Evolutionary conservation across 805 yeast species (phyloP).

Genomic region (Hanseniaspora jakobsenii): DNA sequence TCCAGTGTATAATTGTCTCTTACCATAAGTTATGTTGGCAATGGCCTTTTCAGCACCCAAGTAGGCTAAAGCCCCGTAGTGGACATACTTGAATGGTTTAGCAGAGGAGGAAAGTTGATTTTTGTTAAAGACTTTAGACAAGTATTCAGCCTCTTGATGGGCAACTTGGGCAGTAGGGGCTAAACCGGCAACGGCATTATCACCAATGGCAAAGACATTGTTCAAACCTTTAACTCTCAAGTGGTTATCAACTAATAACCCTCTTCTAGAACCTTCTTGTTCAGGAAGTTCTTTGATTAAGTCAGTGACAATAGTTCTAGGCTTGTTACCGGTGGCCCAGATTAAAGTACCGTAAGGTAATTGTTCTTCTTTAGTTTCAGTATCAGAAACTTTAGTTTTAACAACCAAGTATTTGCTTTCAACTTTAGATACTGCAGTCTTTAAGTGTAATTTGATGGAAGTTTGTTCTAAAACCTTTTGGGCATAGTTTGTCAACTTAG

Average conservation of each 20-base stretch:
- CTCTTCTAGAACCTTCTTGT: constrained; percentile 76
- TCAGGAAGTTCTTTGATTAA: constrained; percentile 61
- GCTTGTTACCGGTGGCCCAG: constrained; percentile 96
- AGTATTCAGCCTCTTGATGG: constrained; percentile 77
- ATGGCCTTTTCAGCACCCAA: constrained; percentile 89
- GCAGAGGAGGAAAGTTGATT: constrained; percentile 26
- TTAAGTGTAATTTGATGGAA: constrained; percentile 64
- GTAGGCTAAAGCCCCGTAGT: constrained; percentile 87
- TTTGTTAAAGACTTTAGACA: constrained; percentile 61
- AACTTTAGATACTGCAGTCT: constrained; percentile 82
- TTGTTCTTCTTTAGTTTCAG: constrained; percentile 41
- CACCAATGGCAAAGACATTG: constrained; percentile 83
- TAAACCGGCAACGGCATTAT: constrained; percentile 75
- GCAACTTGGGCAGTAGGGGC: constrained; percentile 98
- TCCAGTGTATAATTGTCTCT: constrained; percentile 68
- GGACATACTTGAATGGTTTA: constrained; percentile 62
- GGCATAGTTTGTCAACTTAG: constrained; percentile 34
- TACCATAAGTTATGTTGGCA: constrained; percentile 74
- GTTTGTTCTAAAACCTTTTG: constrained; percentile 34
- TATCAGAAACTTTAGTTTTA: constrained; percentile 59
- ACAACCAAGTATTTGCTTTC: constrained; percentile 62
- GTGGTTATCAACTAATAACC: constrained; percentile 67
- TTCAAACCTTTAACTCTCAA: constrained; percentile 70
- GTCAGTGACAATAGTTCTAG: constrained; percentile 58
- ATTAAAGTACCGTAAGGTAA: constrained; percentile 87